A percentile compares a stretch with the other conserved stretches of the same genome.
phyloP scores from a whole-genome alignment of 1,284 basidiomycete genomes.

The Calocybe gambosa region DNA sequence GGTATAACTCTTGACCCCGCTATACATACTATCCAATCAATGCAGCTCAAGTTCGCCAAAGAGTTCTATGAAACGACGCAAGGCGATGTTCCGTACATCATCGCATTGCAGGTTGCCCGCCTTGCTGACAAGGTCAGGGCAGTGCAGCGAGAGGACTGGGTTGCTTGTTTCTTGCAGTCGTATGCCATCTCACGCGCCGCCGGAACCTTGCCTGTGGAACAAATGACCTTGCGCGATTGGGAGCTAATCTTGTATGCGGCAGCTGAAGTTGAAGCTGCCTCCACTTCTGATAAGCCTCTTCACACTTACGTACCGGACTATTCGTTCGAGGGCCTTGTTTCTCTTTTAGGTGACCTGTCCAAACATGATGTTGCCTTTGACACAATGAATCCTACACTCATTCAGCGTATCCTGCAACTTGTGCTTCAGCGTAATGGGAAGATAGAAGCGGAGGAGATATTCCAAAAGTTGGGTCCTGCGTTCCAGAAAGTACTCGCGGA shows the following conservation, averaged over 20 bases:
- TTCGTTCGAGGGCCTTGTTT: constrained; percentile 26
- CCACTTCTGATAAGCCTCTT: constrained; percentile 15
- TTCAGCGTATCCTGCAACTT: constrained; percentile 20
- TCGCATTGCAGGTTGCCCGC: constrained; percentile 14
- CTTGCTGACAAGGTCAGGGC: constrained; percentile 10
- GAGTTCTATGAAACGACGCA: constrained; percentile 14
- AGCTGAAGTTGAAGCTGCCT: constrained; percentile 22
- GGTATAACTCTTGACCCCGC: background rate
- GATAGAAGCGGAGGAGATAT: constrained; percentile 19
- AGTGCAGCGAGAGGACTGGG: constrained; percentile 11
- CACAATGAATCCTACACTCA: constrained; percentile 18
- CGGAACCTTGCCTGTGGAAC: constrained; percentile 15
- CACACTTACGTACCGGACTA: constrained; percentile 19
- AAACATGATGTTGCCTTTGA: constrained; percentile 19
- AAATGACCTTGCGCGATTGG: constrained; percentile 27
- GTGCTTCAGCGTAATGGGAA: constrained; percentile 20
- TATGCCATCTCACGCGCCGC: constrained; percentile 23
- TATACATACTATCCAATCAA: constrained; percentile 3
- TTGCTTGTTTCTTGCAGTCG: constrained; percentile 27
- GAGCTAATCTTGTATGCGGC: constrained; percentile 28
- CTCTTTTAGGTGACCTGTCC: constrained; percentile 29
- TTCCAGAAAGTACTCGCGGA: constrained; percentile 22
- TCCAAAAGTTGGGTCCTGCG: constrained; percentile 25
- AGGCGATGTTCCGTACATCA: constrained; percentile 12
- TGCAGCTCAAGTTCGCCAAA: constrained; percentile 14